phyloP scores from a whole-genome alignment of 1,284 basidiomycete genomes.

The Rhodotorula glutinis region DNA sequence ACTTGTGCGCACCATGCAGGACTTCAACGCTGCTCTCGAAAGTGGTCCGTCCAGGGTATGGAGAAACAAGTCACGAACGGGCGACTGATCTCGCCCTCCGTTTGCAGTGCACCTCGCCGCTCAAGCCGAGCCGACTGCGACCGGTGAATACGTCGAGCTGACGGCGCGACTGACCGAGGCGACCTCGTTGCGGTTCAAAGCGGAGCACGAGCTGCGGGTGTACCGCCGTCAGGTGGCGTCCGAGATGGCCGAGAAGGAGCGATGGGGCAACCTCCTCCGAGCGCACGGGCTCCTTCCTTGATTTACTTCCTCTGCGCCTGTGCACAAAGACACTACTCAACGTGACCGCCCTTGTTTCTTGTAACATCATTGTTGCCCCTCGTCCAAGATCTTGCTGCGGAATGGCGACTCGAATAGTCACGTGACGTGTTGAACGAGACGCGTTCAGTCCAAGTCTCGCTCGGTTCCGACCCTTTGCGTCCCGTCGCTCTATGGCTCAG shows the following conservation, averaged over 20 bases:
- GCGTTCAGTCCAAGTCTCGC: background rate
- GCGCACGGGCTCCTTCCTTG: constrained; percentile 12
- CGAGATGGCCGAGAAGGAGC: constrained; percentile 19
- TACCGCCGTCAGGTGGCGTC: constrained; percentile 10
- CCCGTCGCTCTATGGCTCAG: background rate
- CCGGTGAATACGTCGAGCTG: constrained; percentile 27
- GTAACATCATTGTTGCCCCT: too few relatives aligned
- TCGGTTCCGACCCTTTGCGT: background rate
- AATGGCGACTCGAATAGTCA: too few relatives aligned
- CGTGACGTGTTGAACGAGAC: too few relatives aligned
- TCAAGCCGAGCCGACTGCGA: constrained; percentile 20
- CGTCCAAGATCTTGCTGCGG: too few relatives aligned
- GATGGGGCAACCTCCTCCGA: constrained; percentile 13
- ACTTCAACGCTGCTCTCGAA: constrained; percentile 23
- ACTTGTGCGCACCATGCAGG: background rate
- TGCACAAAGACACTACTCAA: too few relatives aligned
- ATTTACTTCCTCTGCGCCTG: background rate
- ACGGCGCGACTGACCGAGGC: constrained; percentile 6
- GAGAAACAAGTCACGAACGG: background rate
- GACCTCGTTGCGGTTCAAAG: constrained; percentile 6
- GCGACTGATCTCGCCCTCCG: background rate
- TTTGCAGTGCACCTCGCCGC: constrained; percentile 15
- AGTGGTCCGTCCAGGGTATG: constrained; percentile 2
- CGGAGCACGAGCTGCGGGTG: constrained; percentile 21
- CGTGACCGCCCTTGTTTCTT: too few relatives aligned